Evolutionary conservation across 2,329 filamentous ascomycete species (phyloP), one percentile per base, ranked within the genome.

Genomic region (Apiospora rasikravindrae): DNA sequence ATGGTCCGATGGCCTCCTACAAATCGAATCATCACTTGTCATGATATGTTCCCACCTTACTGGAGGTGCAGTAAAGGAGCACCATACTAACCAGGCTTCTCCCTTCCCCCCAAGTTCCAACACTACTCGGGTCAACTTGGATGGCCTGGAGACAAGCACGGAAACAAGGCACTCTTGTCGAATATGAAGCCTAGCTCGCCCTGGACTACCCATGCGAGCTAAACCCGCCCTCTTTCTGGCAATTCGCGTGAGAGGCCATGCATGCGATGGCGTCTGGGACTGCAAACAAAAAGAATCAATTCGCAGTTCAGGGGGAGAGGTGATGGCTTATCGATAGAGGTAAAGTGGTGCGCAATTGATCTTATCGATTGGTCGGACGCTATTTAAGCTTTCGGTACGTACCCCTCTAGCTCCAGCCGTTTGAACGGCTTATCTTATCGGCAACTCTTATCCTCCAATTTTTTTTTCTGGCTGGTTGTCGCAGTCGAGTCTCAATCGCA

Each of bases 371-470:
- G 57, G 57, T 22, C 57, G 13, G 10, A 11, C 33, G 4, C 10
- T 0, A 11, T 64, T 64, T 40, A 64, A 64, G 57, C 33, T 64
- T 40, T 64, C 19, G 29, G 57, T 64, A 64, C 57, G 57, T 64
- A 64, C 33, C 57, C 16, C 57, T 40, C 57, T 64, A 40, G 57
- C 11, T 11, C 33, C 33, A 16, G 22, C 45, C 29, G 29, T 37
- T 37, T 22, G 53, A n/a, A 40, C 29, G 29, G 26, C 8, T 22
- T 64, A 64, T 64, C 57, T 64, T 64, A 64, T 64, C 57, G 11
- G 29, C 57, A 40, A 64, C 57, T 64, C 33, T 64, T 64, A 64
- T 64, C 57, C 57, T 64, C 57, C 57, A 64, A 64, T 64, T 64
- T 64, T 64, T 61, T 61, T 64, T 64, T 37, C 53, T 61, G 29